These are phyloP conservation scores for Ophioceras dolichostomum DNA, from an alignment of 2,329 filamentous ascomycete genomes.

Conservation along the genomic window DNA sequence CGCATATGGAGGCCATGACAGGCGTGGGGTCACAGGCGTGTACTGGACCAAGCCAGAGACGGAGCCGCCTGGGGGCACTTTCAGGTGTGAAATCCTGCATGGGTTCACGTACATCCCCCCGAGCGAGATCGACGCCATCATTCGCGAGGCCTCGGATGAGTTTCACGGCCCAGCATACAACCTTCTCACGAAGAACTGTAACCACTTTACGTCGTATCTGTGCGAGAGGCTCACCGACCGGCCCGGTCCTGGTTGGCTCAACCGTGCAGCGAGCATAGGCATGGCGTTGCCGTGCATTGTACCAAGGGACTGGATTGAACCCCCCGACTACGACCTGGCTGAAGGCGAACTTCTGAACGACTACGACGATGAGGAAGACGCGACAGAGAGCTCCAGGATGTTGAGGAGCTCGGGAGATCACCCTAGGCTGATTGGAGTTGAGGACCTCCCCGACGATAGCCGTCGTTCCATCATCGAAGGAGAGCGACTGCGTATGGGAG, in stretches of 20 bases:
- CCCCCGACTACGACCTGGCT: conserved; percentile 62
- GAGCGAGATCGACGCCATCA: conserved; percentile 57
- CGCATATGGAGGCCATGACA: conserved; percentile 73
- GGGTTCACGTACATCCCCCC: conserved; percentile 62
- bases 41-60: conserved; percentile 68
- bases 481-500: conserved; percentile 26
- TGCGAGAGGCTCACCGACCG: conserved; percentile 61
- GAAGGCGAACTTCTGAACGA: conserved; percentile 57
- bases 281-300: conserved; percentile 73
- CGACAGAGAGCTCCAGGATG: conserved; percentile 47
- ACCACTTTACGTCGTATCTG: conserved; percentile 73
- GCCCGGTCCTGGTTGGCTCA: conserved; percentile 63
- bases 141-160: conserved; percentile 55
- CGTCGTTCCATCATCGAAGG: too few relatives aligned
- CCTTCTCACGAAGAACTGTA: conserved; percentile 74
- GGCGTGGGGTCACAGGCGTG: conserved; percentile 58
- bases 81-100: conserved; percentile 62
- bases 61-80: conserved; percentile 66
- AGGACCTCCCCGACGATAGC: conserved; percentile 5
- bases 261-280: conserved; percentile 73
- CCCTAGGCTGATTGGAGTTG: conserved; percentile 12
- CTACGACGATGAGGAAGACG: conserved; percentile 34
- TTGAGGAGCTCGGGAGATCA: conserved; percentile 24
- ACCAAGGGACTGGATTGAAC: conserved; percentile 68
- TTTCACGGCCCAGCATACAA: conserved; percentile 72